Base-by-base conservation (phyloP, 495 filamentous ascomycete species). In the Penicillium chermesinum region DNA sequence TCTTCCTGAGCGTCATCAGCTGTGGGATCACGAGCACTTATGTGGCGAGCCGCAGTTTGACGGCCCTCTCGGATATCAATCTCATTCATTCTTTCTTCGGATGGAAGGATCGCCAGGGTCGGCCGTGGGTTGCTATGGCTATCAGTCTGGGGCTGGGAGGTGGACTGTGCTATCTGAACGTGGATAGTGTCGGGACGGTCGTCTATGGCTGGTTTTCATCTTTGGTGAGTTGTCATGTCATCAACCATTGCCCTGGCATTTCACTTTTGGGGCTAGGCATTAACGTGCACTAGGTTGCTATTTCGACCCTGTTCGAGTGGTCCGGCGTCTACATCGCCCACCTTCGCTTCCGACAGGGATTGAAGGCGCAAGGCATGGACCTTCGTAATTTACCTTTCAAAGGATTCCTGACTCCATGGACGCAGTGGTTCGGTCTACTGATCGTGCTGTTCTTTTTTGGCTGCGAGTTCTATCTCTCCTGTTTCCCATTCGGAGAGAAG, bases 391-490 rank as follows among this genome's bases (percentile, higher is more conserved):
- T 84, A 2, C 82, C 82, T 2, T 85, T 79, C 57, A 65, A 72
- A 44, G 75, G 76, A 2, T 46, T 78, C 20, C 72, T 71, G 54
- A 83, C 82, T 35, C 82, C 82, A 1, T 83, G 65, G 56, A 80
- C 76, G 12, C 73, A 80, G 9, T 85, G 79, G 49, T 73, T 81
- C 43, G 75, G 75, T 3, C 62, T 86, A 4, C 52, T 52, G 0
- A 70, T 82, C n/a, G 83, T 83, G 39, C 47, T 78, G 1, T 84
- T 84, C 52, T 60, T 85, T 20, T 73, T 82, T 3, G 65, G 84
- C 2, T 75, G 84, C 38, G 79, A 85, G 61, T 80, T 80, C 32
- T 75, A 75, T 36, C 59, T 72, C 3, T 59, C 70, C 3, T 74
- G 71, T 38, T 63, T 69, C 39, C 62, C 62, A 12, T 64, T 64